A percentile compares a stretch with the other conserved stretches of the same genome.
phyloP scores from a whole-genome alignment of 768 basidiomycete species.

The Megacollybia marginata region DNA sequence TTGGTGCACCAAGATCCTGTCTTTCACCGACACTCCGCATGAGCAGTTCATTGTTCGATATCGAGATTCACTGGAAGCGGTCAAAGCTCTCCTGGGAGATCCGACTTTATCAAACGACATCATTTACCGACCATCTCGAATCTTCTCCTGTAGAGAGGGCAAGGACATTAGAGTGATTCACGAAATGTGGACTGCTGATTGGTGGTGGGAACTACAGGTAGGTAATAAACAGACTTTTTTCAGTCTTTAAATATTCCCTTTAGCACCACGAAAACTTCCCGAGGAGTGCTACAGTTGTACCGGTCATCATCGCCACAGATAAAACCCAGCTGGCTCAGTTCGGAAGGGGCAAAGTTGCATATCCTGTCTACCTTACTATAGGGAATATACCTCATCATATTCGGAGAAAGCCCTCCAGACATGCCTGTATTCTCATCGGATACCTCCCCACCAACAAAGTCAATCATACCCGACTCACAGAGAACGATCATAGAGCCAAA shows the following conservation, averaged over 20 bases:
- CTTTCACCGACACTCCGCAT: not conserved
- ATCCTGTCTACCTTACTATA: too few species aligned
- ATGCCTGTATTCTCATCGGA: constrained; percentile 8
- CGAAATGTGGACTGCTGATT: too few species aligned
- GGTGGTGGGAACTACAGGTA: too few species aligned
- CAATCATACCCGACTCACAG: not conserved
- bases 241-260: too few species aligned
- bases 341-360: too few species aligned
- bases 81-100: constrained; percentile 5
- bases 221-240: too few species aligned
- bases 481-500: constrained; percentile 2
- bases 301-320: too few species aligned
- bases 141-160: not conserved
- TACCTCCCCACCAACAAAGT: constrained; percentile 12
- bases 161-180: too few species aligned
- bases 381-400: not conserved
- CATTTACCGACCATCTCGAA: not conserved
- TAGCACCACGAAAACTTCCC: too few species aligned
- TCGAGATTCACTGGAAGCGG: constrained; percentile 5
- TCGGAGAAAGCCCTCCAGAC: constrained; percentile 3
- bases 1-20: too few species aligned
- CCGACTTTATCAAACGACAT: constrained; percentile 6
- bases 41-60: constrained; percentile 3
- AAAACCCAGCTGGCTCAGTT: too few species aligned
- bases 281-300: too few species aligned